Conservation (phyloP, 257 asterid genomes). For the Linderniella brevidens region DNA sequence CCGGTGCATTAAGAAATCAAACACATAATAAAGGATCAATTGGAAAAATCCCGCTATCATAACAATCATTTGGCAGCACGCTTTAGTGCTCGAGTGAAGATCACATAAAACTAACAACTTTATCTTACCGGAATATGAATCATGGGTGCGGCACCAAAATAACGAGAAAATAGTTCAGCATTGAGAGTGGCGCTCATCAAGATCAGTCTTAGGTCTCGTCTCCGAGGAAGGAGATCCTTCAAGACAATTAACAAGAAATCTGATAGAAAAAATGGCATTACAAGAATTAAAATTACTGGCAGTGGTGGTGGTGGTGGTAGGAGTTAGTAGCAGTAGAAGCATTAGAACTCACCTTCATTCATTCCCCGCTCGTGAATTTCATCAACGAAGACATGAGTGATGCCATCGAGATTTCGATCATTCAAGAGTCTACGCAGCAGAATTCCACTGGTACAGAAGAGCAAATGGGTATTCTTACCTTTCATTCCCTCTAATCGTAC, state of each 20-base stretch:
- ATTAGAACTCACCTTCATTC: slow-evolving; percentile 78
- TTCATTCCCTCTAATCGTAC: slow-evolving; percentile 96
- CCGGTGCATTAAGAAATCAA: background rate
- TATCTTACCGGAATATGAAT: slow-evolving; percentile 87
- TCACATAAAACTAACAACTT: no score
- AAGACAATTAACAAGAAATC: slow-evolving; percentile 89
- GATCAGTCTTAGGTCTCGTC: slow-evolving; percentile 83
- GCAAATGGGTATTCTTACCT: slow-evolving; percentile 86
- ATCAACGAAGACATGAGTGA: slow-evolving; percentile 92
- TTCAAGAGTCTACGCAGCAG: slow-evolving; percentile 87
- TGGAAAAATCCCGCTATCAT: background rate
- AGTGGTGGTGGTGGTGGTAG: slow-evolving; percentile 4
- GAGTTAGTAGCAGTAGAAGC: slow-evolving; percentile 4
- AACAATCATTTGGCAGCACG: background rate
- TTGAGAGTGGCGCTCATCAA: slow-evolving; percentile 98
- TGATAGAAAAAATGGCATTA: slow-evolving; percentile 25
- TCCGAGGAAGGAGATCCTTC: slow-evolving; percentile 91
- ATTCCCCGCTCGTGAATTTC: slow-evolving; percentile 99
- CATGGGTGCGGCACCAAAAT: slow-evolving; percentile 76
- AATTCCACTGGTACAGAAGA: slow-evolving; percentile 96
- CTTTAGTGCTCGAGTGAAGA: no score
- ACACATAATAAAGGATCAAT: background rate
- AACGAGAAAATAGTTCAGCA: slow-evolving; percentile 81
- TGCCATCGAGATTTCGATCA: slow-evolving; percentile 74
- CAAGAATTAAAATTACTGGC: slow-evolving; percentile 15